Evolutionary conservation across 257 asterid species (phyloP), one percentile per base, ranked within the genome.

Genomic region (Salvia rosmarinus): DNA sequence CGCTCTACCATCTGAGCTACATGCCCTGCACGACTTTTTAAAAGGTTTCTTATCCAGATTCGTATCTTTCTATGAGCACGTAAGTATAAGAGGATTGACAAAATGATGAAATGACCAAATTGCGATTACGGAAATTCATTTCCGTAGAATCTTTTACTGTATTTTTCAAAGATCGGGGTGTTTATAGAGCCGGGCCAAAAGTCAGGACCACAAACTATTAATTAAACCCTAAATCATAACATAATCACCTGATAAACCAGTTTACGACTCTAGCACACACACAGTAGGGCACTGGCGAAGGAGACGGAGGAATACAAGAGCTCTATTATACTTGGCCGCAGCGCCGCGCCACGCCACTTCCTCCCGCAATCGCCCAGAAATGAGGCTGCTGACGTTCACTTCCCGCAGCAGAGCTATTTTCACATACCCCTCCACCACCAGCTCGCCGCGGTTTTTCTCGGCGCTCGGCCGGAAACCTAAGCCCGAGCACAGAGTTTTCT

Each of bases 1-100:
- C 86, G 92, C 95, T 91, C 92, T 84, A 91, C 96, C 97, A 91
- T 89, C 88, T 91, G 90, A 91, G 95, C 92, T 88, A 90, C 97
- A 90, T 86, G 92, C 96, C 94, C 95, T 3, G 35, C n/a, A n/a
- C n/a, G n/a, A n/a, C n/a, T n/a, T n/a, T n/a, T n/a, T n/a, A n/a
- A n/a, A n/a, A n/a, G n/a, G n/a, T n/a, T n/a, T n/a, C n/a, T n/a
- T n/a, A n/a, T n/a, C n/a, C n/a, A n/a, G n/a, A n/a, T n/a, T n/a
- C n/a, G n/a, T n/a, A n/a, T n/a, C n/a, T n/a, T n/a, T n/a, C n/a
- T n/a, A n/a, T n/a, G n/a, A n/a, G n/a, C n/a, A n/a, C n/a, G n/a
- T n/a, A n/a, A n/a, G n/a, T n/a, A n/a, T n/a, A n/a, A n/a, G n/a
- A n/a, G n/a, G n/a, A n/a, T n/a, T n/a, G n/a, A n/a, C n/a, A n/a